These are phyloP conservation scores for Hygrophorus pudorinus DNA, from an alignment of 768 basidiomycete genomes.

Conservation along the genomic window DNA sequence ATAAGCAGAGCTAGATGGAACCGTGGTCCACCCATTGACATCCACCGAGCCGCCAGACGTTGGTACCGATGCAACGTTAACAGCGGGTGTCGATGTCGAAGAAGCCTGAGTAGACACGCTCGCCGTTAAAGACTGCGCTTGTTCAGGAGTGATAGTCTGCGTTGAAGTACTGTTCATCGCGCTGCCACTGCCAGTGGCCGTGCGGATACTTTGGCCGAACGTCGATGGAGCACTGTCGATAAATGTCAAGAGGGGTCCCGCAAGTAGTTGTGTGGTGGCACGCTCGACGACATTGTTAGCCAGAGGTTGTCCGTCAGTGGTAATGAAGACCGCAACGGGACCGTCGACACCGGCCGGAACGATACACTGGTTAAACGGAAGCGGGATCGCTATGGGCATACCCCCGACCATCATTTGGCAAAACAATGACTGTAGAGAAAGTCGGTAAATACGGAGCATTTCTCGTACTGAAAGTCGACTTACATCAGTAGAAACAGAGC, in stretches of 20 bases:
- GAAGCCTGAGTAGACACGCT: constrained; percentile 11
- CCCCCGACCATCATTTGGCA: constrained; percentile 76
- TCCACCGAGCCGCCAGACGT: constrained; percentile 11
- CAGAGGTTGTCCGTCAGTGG: constrained; percentile 51
- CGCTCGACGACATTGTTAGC: constrained; percentile 51
- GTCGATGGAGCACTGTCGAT: constrained; percentile 48
- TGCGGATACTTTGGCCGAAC: constrained; percentile 36
- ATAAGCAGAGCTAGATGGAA: constrained; percentile 19
- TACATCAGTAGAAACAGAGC: constrained; percentile 32
- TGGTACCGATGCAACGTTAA: constrained; percentile 23
- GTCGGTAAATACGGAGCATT: constrained; percentile 4
- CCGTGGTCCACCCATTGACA: constrained; percentile 10
- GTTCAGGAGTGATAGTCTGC: constrained; percentile 7
- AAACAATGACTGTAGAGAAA: constrained; percentile 29
- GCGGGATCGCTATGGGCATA: constrained; percentile 37
- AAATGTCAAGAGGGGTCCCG: constrained; percentile 62
- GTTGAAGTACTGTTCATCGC: constrained; percentile 14
- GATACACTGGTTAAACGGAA: constrained; percentile 50
- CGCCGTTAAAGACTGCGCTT: constrained; percentile 15
- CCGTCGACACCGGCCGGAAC: constrained; percentile 64
- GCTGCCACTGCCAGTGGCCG: constrained; percentile 2
- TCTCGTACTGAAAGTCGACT: constrained; percentile 13
- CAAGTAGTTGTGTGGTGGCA: constrained; percentile 43
- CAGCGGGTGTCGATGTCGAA: constrained; percentile 15
- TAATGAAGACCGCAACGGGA: constrained; percentile 64